These are phyloP conservation scores for Phytophthora cactorum DNA, from an alignment of 352 stramenopile genomes.

Conservation along the genomic window DNA sequence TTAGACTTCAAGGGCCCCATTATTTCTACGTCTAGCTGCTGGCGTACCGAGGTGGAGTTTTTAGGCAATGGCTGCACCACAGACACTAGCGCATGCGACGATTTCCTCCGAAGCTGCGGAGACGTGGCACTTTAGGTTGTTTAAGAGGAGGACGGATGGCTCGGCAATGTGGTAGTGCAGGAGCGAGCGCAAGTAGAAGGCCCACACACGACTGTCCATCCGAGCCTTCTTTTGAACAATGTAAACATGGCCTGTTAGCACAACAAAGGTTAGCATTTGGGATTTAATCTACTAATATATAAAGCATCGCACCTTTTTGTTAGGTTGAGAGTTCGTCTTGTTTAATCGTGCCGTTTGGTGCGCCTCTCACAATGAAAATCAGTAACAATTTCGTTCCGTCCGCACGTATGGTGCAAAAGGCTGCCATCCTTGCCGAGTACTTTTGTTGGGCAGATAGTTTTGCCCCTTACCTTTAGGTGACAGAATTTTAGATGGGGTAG, in stretches of 20 bases:
- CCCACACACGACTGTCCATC: constrained; percentile 20
- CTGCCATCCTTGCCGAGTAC: constrained; percentile 12
- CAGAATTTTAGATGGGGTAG: not conserved
- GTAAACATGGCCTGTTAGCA: constrained; percentile 13
- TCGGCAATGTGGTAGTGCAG: constrained; percentile 9
- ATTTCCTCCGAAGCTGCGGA: too few species aligned
- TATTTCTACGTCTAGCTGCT: constrained; percentile 27
- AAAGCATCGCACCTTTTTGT: constrained; percentile 6
- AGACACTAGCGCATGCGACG: too few species aligned
- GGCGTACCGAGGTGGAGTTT: constrained; percentile 22
- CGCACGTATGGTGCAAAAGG: constrained; percentile 14
- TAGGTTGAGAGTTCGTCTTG: constrained; percentile 11
- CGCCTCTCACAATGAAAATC: constrained; percentile 20
- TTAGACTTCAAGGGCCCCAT: constrained; percentile 18
- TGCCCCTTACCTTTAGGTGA: constrained; percentile 10
- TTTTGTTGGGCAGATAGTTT: constrained; percentile 22
- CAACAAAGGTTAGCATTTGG: not conserved
- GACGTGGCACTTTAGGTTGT: too few species aligned
- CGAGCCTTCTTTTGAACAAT: constrained; percentile 23
- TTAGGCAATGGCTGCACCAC: too few species aligned
- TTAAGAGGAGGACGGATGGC: constrained; percentile 7
- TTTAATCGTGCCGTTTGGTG: constrained; percentile 15
- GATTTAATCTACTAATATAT: not conserved
- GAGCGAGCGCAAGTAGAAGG: constrained; percentile 21
- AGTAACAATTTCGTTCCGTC: constrained; percentile 7